phyloP scores from a whole-genome alignment of 164 flowering plant species.

The Saururus chinensis region DNA sequence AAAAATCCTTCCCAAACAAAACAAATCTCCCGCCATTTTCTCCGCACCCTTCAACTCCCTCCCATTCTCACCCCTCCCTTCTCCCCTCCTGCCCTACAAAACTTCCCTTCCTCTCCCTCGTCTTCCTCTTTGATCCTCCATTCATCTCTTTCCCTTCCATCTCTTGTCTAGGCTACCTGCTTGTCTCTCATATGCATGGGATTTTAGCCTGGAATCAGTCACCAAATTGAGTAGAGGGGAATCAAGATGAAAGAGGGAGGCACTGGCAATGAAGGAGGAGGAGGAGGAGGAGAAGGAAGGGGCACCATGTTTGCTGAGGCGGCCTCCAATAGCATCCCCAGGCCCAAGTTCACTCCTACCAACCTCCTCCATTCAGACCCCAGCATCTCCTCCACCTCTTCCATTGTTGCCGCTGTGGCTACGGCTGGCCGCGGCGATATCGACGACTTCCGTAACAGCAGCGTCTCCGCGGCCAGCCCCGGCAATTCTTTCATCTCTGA shows the following conservation, averaged over 20 bases:
- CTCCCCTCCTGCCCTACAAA: background rate
- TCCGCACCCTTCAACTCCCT: too few species aligned
- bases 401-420: background rate
- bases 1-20: too few species aligned
- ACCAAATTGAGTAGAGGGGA: background rate
- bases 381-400: conserved; percentile 2
- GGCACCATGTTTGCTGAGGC: background rate
- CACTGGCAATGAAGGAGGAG: background rate
- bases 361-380: conserved; percentile 25
- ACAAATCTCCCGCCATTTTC: too few species aligned
- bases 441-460: conserved; percentile 21
- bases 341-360: background rate
- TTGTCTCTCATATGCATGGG: too few species aligned
- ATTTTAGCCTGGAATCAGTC: too few species aligned
- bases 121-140: too few species aligned
- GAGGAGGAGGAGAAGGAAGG: background rate
- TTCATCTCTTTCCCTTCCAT: too few species aligned
- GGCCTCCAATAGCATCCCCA: background rate
- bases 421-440: background rate
- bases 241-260: background rate
- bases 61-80: background rate
- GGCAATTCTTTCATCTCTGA: conserved; percentile 7
- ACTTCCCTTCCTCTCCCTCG: too few species aligned
- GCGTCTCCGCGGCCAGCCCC: conserved; percentile 21
- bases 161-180: too few species aligned